phyloP scores from a whole-genome alignment of 192 early-diverging fungal genomes.

The Coemansia sp. region DNA sequence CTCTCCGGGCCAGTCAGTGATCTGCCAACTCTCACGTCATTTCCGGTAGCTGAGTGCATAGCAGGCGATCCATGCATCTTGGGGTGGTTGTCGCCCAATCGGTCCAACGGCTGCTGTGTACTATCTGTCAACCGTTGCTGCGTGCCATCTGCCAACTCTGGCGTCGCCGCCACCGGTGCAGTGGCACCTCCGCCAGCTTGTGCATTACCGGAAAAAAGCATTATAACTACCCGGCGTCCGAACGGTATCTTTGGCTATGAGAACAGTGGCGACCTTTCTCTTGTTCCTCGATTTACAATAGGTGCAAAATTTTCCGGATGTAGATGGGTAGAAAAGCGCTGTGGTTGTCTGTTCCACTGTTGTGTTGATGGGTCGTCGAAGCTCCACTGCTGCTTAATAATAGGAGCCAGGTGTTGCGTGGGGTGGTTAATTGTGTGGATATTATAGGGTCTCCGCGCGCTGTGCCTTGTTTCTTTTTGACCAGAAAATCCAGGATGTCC shows the following conservation, averaged over 20 bases:
- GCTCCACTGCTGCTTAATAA: neutral
- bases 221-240: neutral
- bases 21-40: neutral
- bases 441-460: neutral
- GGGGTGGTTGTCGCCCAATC: neutral
- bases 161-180: neutral
- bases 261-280: neutral
- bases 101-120: neutral
- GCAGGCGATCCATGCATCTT: neutral
- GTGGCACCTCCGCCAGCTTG: neutral
- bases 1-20: neutral
- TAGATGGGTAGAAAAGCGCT: neutral
- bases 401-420: neutral
- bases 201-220: neutral
- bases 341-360: neutral
- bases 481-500: neutral
- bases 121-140: neutral
- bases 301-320: neutral
- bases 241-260: neutral
- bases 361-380: neutral
- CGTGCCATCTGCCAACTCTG: neutral
- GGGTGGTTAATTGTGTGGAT: neutral
- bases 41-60: neutral
- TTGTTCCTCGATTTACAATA: neutral
- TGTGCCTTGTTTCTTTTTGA: neutral